Evolutionary conservation across 1,139 yeast species (phyloP).

Genomic region (Yamadazyma sp.): DNA sequence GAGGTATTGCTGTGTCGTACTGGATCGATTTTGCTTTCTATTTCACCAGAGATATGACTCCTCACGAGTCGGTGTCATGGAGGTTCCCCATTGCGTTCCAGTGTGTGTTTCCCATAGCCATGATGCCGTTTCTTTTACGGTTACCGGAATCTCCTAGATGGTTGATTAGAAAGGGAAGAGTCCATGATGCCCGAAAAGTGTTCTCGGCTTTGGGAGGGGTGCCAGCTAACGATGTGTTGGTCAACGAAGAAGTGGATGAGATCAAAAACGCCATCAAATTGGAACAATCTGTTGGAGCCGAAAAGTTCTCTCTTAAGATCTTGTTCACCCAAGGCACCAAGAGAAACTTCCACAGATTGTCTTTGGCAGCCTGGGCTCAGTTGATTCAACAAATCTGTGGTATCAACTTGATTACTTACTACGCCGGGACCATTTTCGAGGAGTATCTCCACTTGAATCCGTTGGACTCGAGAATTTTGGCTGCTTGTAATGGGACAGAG

Average conservation of each 20-base stretch:
- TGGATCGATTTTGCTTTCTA: slow-evolving; percentile 49
- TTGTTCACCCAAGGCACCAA: slow-evolving; percentile 39
- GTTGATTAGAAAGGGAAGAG: slow-evolving; percentile 39
- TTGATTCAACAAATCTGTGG: slow-evolving; percentile 47
- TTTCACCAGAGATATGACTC: slow-evolving; percentile 22
- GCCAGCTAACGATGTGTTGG: slow-evolving; percentile 25
- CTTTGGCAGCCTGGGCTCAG: slow-evolving; percentile 48
- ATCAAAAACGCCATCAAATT: slow-evolving; percentile 28
- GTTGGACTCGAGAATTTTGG: slow-evolving; percentile 34
- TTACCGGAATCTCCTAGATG: slow-evolving; percentile 56
- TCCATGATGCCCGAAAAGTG: slow-evolving; percentile 49
- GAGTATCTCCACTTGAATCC: slow-evolving; percentile 40
- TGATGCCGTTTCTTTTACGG: slow-evolving; percentile 27
- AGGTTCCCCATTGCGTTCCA: slow-evolving; percentile 52
- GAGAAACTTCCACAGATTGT: slow-evolving; percentile 48
- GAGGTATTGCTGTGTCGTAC: slow-evolving; percentile 41
- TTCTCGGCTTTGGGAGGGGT: slow-evolving; percentile 44
- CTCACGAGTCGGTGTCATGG: slow-evolving; percentile 28
- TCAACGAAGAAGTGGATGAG: slow-evolving; percentile 31
- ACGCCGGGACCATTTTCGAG: slow-evolving; percentile 49
- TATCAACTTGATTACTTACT: slow-evolving; percentile 36
- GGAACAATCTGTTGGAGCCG: slow-evolving; percentile 25
- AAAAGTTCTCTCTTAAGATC: slow-evolving; percentile 22
- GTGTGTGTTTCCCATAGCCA: slow-evolving; percentile 33
- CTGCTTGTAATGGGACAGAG: slow-evolving; percentile 39